Evolutionary conservation across 495 filamentous ascomycete genomes (phyloP), one percentile per base, ranked within the genome.

Genomic region (Trichoderma gamsii): DNA sequence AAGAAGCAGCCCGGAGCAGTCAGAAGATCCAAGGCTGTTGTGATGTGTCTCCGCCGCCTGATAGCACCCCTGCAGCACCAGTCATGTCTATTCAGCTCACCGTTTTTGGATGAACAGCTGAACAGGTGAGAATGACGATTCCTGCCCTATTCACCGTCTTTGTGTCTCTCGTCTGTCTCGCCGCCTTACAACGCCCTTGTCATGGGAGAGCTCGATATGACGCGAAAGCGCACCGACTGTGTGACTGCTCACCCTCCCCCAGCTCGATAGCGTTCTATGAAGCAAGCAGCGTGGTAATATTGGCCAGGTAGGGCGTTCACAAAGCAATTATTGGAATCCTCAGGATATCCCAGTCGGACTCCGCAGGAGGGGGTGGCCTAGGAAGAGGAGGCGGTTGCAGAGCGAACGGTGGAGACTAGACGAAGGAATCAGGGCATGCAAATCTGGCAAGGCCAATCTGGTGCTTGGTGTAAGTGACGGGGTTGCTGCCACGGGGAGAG

Each of bases 281-380:
- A n/a, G 3, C n/a, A 12, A 56, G 11, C 18, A 56, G n/a, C 51
- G 56, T 32, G 49, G 56, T 61, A 32, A 61, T 61, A 61, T 61
- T 61, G 56, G 23, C 25, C 25, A 13, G 23, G 8, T 16, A 27
- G 11, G 56, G 56, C 56, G 23, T 29, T 13, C 11, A 61, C 11
- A 25, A 56, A 56, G n/a, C 51, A 56, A 61, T 29, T 61, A 61
- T 61, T 61, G 56, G 56, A 61, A 61, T 61, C 56, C 56, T 61
- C 56, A 61, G 51, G 51, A 56, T 15, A 29, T n/a, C 29, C 29
- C 5, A 56, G 21, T 11, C 51, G 51, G 51, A 56, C 56, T 61
- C 56, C 56, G 56, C 23, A 61, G 9, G 56, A 61, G 56, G 56
- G 23, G 56, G 15, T 27, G 56, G 51, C 51, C 21, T n/a, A 56